Evolutionary conservation across 2,329 filamentous ascomycete species (phyloP), one percentile per base, ranked within the genome.

Genomic region (Pseudogymnoascus sp.): DNA sequence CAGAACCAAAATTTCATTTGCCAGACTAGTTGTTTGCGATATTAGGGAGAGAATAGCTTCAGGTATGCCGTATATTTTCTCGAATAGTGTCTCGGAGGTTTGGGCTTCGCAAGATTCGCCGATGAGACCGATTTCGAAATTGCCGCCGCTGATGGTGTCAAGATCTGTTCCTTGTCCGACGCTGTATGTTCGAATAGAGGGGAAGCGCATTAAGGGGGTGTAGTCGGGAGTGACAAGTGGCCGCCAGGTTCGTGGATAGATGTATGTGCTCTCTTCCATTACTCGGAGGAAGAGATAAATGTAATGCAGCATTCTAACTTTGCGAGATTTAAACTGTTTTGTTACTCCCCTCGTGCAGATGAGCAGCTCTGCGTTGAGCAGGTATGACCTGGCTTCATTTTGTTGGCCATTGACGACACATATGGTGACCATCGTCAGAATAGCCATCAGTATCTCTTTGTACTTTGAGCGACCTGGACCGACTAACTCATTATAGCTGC

Each of bases 241-340:
- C 22, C 46, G 24, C 22, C 46, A 14, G 46, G 24, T 14, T 19
- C 31, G 22, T 61, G 60, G 35, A 19, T 61, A 61, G 16, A 11
- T 28, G 64, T 72, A 72, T 3, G 72, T 74, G 65, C 70, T 75
- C 62, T 75, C 73, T 3, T 72, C 72, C 4, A 77, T 71, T 12
- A 76, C 74, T 7, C 74, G 70, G 2, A 73, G 66, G 73, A 75
- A 77, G 1, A 71, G 74, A 46, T 73, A 77, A 11, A 77, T 72
- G 61, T 76, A 75, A 40, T 78, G 77, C 6, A 76, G 65, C n/a
- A 76, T 66, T 5, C 74, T 72, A 7, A 73, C 72, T 62, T 75
- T 75, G 37, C 72, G 71, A 0, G 75, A 76, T 12, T 74, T 75
- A 10, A 69, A 67, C 7, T 69, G 70, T 59, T 77, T 76, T 1